These are phyloP conservation scores for Calycina herbarum DNA, from an alignment of 2,329 filamentous ascomycete species.

Conservation along the genomic window DNA sequence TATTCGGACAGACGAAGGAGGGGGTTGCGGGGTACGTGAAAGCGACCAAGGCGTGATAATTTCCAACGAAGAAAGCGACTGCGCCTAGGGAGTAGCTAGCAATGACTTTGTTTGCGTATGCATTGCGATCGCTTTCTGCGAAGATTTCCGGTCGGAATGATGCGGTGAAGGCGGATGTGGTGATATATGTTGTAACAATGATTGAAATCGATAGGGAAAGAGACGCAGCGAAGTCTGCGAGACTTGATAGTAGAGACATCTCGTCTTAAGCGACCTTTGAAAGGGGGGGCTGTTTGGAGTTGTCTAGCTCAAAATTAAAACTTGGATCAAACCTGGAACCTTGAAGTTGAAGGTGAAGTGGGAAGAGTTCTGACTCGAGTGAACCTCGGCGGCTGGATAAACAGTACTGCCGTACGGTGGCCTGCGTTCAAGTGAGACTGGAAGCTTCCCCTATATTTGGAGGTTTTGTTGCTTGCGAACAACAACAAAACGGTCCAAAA, in stretches of 20 bases:
- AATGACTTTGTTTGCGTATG: neutral
- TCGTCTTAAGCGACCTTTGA: neutral
- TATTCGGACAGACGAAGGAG: slow-evolving; percentile 1
- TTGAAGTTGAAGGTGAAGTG: neutral
- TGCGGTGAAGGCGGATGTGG: slow-evolving; percentile 6
- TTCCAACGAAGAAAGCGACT: slow-evolving; percentile 4
- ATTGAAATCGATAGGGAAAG: slow-evolving; percentile 7
- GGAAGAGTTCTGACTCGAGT: neutral
- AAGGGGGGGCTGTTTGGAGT: neutral
- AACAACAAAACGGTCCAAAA: neutral
- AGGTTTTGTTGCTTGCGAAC: neutral
- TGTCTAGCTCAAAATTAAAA: slow-evolving; percentile 2
- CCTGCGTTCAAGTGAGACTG: neutral
- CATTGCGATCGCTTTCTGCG: neutral
- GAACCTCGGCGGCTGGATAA: neutral
- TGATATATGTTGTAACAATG: slow-evolving; percentile 8
- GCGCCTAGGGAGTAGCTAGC: slow-evolving; percentile 1
- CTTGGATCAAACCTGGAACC: neutral
- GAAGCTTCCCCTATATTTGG: neutral
- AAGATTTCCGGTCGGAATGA: neutral
- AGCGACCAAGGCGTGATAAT: neutral
- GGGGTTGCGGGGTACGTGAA: slow-evolving; percentile 2
- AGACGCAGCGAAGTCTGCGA: neutral
- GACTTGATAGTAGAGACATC: slow-evolving; percentile 8
- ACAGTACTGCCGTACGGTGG: neutral